These are phyloP conservation scores for Candida anglica DNA, from an alignment of 805 yeast genomes.

Conservation along the genomic window DNA sequence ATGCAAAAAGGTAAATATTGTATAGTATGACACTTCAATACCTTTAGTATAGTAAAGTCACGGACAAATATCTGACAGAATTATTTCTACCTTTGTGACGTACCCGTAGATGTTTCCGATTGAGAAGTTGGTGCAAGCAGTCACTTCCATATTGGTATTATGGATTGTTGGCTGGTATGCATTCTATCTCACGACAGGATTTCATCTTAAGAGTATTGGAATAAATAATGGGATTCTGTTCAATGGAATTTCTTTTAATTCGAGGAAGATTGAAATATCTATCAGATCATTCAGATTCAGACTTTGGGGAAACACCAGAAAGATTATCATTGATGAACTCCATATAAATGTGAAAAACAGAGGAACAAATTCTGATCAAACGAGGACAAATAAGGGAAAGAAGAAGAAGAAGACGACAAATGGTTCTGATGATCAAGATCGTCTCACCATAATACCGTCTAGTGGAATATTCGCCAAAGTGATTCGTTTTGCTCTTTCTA, in stretches of 20 bases:
- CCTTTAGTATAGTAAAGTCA: too few relatives aligned
- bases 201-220: conserved; percentile 27
- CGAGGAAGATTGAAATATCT: conserved; percentile 9
- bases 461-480: too few relatives aligned
- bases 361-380: background rate
- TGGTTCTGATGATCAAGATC: background rate
- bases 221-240: conserved; percentile 37
- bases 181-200: conserved; percentile 26
- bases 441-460: too few relatives aligned
- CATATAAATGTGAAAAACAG: conserved; percentile 11
- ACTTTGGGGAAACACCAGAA: conserved; percentile 36
- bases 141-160: conserved; percentile 3
- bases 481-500: too few relatives aligned
- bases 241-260: conserved; percentile 21
- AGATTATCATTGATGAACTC: conserved; percentile 22
- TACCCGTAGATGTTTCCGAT: too few relatives aligned
- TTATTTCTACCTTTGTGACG: too few relatives aligned
- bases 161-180: conserved; percentile 32
- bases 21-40: too few relatives aligned
- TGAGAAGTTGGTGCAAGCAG: too few relatives aligned
- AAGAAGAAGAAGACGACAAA: conserved; percentile 1
- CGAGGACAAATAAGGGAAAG: background rate
- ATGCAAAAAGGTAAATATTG: too few relatives aligned
- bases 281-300: conserved; percentile 24
- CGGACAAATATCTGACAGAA: too few relatives aligned